Conservation (phyloP, 805 yeast species). For the Hagleromyces aurorensis region DNA sequence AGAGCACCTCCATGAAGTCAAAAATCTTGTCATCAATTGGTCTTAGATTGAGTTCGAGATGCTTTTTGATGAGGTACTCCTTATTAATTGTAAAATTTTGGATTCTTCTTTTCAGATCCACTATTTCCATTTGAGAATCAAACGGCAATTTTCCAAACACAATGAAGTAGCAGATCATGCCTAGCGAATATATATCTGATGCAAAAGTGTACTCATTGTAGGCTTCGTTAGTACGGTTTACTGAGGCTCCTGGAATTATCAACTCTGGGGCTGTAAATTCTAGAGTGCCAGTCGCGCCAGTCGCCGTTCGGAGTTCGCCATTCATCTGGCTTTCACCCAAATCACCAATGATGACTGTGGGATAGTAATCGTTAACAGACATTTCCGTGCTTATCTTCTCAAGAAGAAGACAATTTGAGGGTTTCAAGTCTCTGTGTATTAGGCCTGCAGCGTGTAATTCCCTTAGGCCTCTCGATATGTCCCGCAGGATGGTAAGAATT, state of each 20-base stretch:
- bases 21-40: conserved; percentile 27
- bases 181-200: conserved; percentile 77
- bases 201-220: conserved; percentile 56
- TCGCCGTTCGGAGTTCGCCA: conserved; percentile 54
- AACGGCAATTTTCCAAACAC: conserved; percentile 71
- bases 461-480: conserved; percentile 60
- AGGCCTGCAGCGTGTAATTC: conserved; percentile 69
- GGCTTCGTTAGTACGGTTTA: too few relatives aligned
- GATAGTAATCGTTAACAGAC: conserved; percentile 33
- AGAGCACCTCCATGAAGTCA: conserved; percentile 34
- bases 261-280: conserved; percentile 87
- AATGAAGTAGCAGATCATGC: conserved; percentile 70
- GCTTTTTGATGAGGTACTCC: conserved; percentile 12
- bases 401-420: conserved; percentile 69
- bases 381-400: conserved; percentile 10
- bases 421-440: conserved; percentile 84
- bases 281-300: conserved; percentile 82
- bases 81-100: conserved; percentile 24
- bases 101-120: conserved; percentile 32
- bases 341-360: conserved; percentile 75
- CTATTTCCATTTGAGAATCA: conserved; percentile 19
- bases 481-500: conserved; percentile 59
- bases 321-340: conserved; percentile 83
- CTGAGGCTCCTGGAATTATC: conserved; percentile 31
- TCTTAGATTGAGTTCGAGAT: conserved; percentile 12